A percentile compares a stretch with the other conserved stretches of the same genome.
Evolutionary conservation across 2,329 filamentous ascomycete species (phyloP).

Genomic region (Beauveria australis): DNA sequence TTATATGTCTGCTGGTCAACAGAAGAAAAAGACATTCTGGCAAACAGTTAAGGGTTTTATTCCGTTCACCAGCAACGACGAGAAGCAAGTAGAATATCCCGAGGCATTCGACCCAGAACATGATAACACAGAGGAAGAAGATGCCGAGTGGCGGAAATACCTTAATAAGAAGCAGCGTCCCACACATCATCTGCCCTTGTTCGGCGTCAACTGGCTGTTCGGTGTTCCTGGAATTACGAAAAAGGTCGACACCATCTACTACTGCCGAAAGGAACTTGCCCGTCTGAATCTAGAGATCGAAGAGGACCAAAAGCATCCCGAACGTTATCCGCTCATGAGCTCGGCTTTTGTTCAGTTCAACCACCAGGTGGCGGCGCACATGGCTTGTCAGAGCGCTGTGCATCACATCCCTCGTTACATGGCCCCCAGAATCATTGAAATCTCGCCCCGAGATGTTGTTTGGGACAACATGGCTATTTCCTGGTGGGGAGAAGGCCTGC

Average conservation of each 20-base stretch:
- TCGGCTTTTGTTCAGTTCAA: conserved; percentile 99
- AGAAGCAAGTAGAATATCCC: conserved; percentile 49
- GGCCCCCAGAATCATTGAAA: conserved; percentile 86
- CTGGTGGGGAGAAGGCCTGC: conserved; percentile 86
- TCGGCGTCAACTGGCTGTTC: conserved; percentile 62
- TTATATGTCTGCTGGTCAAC: conserved; percentile 14
- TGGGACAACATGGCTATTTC: conserved; percentile 96
- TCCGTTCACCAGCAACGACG: conserved; percentile 39
- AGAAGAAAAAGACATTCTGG: conserved; percentile 38
- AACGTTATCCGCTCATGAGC: conserved; percentile 85
- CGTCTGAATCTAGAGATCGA: conserved; percentile 89
- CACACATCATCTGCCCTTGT: conserved; percentile 66
- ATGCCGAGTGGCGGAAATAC: conserved; percentile 73
- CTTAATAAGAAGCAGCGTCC: conserved; percentile 74
- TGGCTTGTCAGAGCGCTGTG: conserved; percentile 89
- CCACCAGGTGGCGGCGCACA: conserved; percentile 92
- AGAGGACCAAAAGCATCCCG: conserved; percentile 74
- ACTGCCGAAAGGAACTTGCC: conserved; percentile 79
- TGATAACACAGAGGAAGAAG: conserved; percentile 48
- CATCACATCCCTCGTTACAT: conserved; percentile 92
- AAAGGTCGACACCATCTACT: conserved; percentile 92
- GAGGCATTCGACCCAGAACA: conserved; percentile 54
- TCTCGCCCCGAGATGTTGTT: conserved; percentile 83
- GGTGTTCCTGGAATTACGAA: conserved; percentile 71
- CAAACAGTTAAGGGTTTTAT: conserved; percentile 41